Conservation (phyloP, 352 stramenopile genomes). For the Sclerospora graminicola region DNA sequence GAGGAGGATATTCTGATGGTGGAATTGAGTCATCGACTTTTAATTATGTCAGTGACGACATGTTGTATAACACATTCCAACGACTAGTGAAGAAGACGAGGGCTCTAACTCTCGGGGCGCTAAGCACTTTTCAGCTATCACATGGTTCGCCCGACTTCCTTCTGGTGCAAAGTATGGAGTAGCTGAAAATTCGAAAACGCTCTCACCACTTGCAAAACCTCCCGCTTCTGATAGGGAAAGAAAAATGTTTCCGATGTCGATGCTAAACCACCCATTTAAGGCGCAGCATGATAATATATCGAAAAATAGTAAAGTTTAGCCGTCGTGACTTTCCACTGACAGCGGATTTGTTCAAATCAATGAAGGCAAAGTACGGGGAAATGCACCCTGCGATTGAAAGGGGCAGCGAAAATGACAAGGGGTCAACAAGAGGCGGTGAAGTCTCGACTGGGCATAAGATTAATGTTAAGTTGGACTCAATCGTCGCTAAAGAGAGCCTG, state of each 20-base stretch:
- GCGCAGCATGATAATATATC: constrained; percentile 62
- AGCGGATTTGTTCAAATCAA: constrained; percentile 71
- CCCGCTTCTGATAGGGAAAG: constrained; percentile 53
- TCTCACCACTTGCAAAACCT: constrained; percentile 37
- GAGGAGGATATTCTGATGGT: constrained; percentile 10
- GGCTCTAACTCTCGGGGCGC: constrained; percentile 12
- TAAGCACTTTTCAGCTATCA: too few relatives aligned
- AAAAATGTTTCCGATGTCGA: constrained; percentile 61
- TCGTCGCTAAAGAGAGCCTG: constrained; percentile 6
- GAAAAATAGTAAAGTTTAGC: constrained; percentile 73
- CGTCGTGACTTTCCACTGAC: constrained; percentile 74
- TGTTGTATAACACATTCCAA: constrained; percentile 40
- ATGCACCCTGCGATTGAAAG: constrained; percentile 3
- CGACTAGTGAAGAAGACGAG: constrained; percentile 27
- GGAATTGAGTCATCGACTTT: constrained; percentile 16
- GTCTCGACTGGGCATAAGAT: constrained; percentile 6
- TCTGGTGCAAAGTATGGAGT: constrained; percentile 27
- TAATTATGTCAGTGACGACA: constrained; percentile 15
- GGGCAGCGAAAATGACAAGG: not conserved
- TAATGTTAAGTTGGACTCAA: constrained; percentile 6
- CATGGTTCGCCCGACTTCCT: constrained; percentile 24
- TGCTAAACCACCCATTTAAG: constrained; percentile 45
- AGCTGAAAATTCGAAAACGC: constrained; percentile 65
- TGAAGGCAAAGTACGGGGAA: constrained; percentile 76
- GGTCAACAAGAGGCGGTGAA: not conserved